A percentile compares a stretch with the other conserved stretches of the same genome.
phyloP scores from a whole-genome alignment of 331 rosid genomes.

The Malus hybrid region DNA sequence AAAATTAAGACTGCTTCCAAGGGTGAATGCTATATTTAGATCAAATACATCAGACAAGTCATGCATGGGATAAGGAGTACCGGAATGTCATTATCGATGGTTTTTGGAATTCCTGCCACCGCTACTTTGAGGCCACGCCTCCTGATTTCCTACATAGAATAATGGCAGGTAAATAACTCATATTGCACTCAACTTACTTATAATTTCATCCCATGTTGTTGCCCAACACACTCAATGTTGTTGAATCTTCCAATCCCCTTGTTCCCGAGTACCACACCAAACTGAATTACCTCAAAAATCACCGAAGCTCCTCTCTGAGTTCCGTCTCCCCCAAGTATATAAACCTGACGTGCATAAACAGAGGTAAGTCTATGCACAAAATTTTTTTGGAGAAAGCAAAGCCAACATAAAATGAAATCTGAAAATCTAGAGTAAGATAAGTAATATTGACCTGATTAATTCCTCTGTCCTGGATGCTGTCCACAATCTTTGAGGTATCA shows the following conservation, averaged over 20 bases:
- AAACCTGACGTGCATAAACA: constrained; percentile 29
- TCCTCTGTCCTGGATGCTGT: constrained; percentile 12
- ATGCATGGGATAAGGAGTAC: constrained; percentile 12
- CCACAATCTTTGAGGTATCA: constrained; percentile 7
- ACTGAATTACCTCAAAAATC: constrained; percentile 41
- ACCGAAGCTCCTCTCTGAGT: constrained; percentile 48
- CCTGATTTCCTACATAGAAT: constrained; percentile 33
- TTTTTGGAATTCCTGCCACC: constrained; percentile 30
- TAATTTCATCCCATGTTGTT: background rate
- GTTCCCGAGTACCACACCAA: no score
- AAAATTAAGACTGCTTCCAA: background rate
- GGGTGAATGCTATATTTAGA: background rate
- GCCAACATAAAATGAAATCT: background rate
- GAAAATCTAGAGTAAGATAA: background rate
- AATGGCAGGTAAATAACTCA: background rate
- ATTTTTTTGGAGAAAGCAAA: background rate
- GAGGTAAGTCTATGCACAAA: background rate
- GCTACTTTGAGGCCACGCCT: constrained; percentile 47
- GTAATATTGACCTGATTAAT: constrained; percentile 31
- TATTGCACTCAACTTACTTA: background rate
- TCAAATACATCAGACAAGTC: background rate
- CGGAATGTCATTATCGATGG: constrained; percentile 31
- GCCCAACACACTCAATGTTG: background rate
- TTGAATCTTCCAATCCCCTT: background rate
- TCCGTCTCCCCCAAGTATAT: constrained; percentile 55